A percentile compares a stretch with the other conserved stretches of the same genome.
These are phyloP conservation scores for Gastroboletus turbinatus DNA, from an alignment of 1,284 basidiomycete species.

Conservation along the genomic window DNA sequence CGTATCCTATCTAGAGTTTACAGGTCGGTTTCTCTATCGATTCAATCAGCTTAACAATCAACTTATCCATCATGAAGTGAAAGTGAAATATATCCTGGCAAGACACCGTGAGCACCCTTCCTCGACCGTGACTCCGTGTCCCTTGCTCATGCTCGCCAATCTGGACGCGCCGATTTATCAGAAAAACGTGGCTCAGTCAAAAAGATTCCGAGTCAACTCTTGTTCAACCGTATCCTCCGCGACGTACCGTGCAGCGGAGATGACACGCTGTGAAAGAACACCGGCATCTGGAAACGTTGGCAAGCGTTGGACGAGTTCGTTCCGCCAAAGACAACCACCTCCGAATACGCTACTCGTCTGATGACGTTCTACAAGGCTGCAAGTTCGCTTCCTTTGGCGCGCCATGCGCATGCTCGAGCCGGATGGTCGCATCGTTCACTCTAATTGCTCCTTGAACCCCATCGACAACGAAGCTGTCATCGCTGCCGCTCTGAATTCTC, in stretches of 20 bases:
- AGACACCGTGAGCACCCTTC: constrained; percentile 80
- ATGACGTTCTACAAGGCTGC: constrained; percentile 55
- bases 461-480: constrained; percentile 98
- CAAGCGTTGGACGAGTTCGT: constrained; percentile 82
- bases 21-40: not conserved
- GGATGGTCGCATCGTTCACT: constrained; percentile 93
- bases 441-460: constrained; percentile 97
- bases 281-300: constrained; percentile 96
- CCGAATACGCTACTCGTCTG: not conserved
- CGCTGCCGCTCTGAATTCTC: constrained; percentile 75
- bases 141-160: not conserved
- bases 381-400: constrained; percentile 88
- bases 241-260: constrained; percentile 79
- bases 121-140: too few species aligned
- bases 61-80: constrained; percentile 54
- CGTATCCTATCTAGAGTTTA: too few species aligned
- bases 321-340: not conserved
- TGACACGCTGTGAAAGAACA: constrained; percentile 93
- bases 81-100: constrained; percentile 95
- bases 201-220: not conserved
- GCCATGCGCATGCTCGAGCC: constrained; percentile 89
- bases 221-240: not conserved
- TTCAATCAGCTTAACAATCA: not conserved
- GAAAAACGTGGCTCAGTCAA: too few species aligned
- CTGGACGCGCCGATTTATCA: too few species aligned